Base-by-base conservation (phyloP, 768 basidiomycete genomes). In the Amanita subjunquillea region DNA sequence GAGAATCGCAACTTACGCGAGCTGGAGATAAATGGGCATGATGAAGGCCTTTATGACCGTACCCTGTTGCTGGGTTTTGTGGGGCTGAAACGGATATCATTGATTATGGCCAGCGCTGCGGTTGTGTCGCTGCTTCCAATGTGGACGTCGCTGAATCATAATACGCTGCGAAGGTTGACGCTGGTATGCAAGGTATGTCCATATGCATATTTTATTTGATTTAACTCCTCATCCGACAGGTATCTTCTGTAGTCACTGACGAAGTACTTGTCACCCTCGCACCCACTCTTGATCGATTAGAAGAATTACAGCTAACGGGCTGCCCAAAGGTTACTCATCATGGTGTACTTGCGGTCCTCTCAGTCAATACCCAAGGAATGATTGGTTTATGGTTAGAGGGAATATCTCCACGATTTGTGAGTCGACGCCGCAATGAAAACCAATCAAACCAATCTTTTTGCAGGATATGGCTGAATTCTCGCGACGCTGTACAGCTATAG, bases 21-120 rank as follows among this genome's bases (percentile, higher is more conserved):
- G 46, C 66, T 91, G 2, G 84, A 87, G 60, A 76, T 91, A 39
- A 91, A 91, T 51, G 88, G 87, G 1, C 73, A 79, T 49, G 71
- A 72, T 57, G 71, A 73, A 40, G 72, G 72, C 38, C 68, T 79
- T 50, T 87, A 85, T 56, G 67, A 83, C 55, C 78, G 84, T 0
- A 47, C 48, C 1, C 57, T 78, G 4, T 71, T 91, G 2, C 54
- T 68, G 7, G 66, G 57, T 1, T 83, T 91, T 60, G 66, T 61
- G n/a, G 67, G 62, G 17, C 66, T 90, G 36, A 67, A 66, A 8
- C 77, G 73, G 58, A 69, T 91, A 48, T 76, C 78, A 1, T 62
- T 91, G 52, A 87, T 91, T 48, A 87, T 89, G 88, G 87, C 88
- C 12, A 83, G 78, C 53, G 58, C 60, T 1, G 62, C 65, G 2